A percentile compares a stretch with the other conserved stretches of the same genome.
These are phyloP conservation scores for Colletotrichum tropicale DNA, from an alignment of 2,329 filamentous ascomycete species.

Conservation along the genomic window DNA sequence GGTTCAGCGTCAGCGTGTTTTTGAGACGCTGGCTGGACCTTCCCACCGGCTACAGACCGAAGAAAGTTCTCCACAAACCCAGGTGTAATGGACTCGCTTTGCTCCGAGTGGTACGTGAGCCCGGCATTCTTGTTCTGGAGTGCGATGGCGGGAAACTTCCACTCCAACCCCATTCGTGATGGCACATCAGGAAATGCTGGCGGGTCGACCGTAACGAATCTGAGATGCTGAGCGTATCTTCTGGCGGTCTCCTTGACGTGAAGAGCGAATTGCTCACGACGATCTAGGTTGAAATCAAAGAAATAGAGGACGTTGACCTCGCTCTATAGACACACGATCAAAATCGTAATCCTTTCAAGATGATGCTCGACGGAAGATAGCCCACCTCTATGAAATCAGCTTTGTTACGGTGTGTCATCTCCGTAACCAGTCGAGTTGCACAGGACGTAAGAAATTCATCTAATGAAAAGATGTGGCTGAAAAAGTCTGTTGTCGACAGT, in stretches of 20 bases:
- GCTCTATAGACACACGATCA: neutral
- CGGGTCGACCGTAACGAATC: slow-evolving; percentile 50
- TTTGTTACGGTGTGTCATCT: slow-evolving; percentile 49
- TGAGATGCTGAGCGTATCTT: slow-evolving; percentile 49
- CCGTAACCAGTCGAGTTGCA: slow-evolving; percentile 41
- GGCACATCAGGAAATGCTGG: slow-evolving; percentile 49
- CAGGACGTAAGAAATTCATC: slow-evolving; percentile 42
- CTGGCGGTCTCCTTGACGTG: slow-evolving; percentile 43
- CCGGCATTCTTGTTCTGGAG: slow-evolving; percentile 1
- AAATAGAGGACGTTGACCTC: slow-evolving; percentile 30
- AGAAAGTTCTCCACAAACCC: slow-evolving; percentile 3
- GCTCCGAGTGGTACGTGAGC: neutral
- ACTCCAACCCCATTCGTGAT: slow-evolving; percentile 35
- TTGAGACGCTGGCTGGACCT: neutral
- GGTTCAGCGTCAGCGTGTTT: neutral
- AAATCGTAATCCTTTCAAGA: neutral
- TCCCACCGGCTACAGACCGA: neutral
- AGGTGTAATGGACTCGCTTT: neutral
- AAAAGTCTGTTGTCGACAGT: slow-evolving; percentile 33
- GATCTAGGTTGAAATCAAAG: slow-evolving; percentile 24
- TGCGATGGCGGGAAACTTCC: slow-evolving; percentile 12
- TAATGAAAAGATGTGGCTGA: slow-evolving; percentile 34
- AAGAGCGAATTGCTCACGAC: slow-evolving; percentile 38
- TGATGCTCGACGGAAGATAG: neutral
- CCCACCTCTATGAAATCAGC: slow-evolving; percentile 27